Percentiles rank a stretch among this genome's conserved stretches.
These are phyloP conservation scores for Hypoxylon trugodes DNA, from an alignment of 495 filamentous ascomycete species.

Conservation along the genomic window DNA sequence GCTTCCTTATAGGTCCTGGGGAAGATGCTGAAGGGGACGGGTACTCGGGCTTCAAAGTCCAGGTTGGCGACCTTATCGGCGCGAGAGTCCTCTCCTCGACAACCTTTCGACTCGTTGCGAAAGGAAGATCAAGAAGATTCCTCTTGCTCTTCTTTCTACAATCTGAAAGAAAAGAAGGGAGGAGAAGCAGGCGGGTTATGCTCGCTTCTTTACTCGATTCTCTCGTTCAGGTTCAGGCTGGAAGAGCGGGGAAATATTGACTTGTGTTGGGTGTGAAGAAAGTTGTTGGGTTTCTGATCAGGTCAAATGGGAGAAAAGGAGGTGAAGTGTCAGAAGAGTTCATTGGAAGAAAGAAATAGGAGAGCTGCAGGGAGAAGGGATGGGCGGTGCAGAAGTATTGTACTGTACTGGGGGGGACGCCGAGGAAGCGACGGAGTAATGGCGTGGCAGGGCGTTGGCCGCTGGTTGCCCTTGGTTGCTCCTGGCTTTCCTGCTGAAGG, in stretches of 20 bases:
- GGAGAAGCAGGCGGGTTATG: constrained; percentile 36
- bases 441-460: constrained; percentile 36
- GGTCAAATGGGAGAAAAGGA: constrained; percentile 46
- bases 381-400: constrained; percentile 36
- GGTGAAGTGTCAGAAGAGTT: constrained; percentile 44
- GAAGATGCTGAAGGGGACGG: constrained; percentile 99
- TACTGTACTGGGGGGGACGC: constrained; percentile 32
- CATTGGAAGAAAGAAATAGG: constrained; percentile 50
- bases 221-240: constrained; percentile 45
- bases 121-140: constrained; percentile 94
- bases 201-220: constrained; percentile 49
- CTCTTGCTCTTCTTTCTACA: constrained; percentile 71
- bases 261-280: constrained; percentile 32
- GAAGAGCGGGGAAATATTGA: constrained; percentile 42
- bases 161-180: constrained; percentile 59
- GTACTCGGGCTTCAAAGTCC: constrained; percentile 99
- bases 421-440: constrained; percentile 21
- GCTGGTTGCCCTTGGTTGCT: constrained; percentile 1
- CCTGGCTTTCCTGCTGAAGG: neutral
- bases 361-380: constrained; percentile 38
- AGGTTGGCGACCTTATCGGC: constrained; percentile 86
- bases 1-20: constrained; percentile 96
- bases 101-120: constrained; percentile 88
- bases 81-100: constrained; percentile 85
- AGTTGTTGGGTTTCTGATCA: constrained; percentile 44